Evolutionary conservation across 2,329 filamentous ascomycete species (phyloP), one percentile per base, ranked within the genome.

Genomic region (Lachnellula subtilissima): DNA sequence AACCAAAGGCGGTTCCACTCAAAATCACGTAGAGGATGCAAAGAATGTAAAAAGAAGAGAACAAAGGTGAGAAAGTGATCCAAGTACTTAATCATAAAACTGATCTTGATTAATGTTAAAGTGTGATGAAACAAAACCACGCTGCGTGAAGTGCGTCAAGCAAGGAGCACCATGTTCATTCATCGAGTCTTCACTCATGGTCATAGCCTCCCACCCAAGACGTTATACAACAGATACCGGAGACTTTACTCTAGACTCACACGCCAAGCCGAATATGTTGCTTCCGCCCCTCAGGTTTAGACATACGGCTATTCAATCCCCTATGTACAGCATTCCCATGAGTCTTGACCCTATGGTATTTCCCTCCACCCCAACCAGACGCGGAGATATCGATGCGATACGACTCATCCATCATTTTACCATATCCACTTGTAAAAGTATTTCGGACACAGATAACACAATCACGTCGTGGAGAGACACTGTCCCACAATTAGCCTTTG

Each of bases 1-100:
- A 28, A 8, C 7, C 28, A 28, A 28, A 53, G 52, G 48, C 52
- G 57, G 7, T 49, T 48, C 19, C 58, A 62, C 47, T 35, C 47
- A 11, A 62, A 61, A 45, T 47, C 60, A 1, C 53, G 60, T 17
- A 54, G 23, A 46, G 60, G 60, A 15, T 62, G 60, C 45, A 37
- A 9, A 32, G 55, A 60, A 25, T 62, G 58, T 46, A 60, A 60
- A 35, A 14, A 49, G 32, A 42, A 40, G n/a, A 57, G 58, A 43
- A 55, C 49, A 19, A 62, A 62, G 52, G 57, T 51, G 12, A 14
- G 17, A 19, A 15, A 9, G 22, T 23, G 12, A 17, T 22, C 22
- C 23, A 37, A 42, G 22, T 40, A 32, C 5, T 25, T 53, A 15
- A 19, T 53, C 3, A 7, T 9, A 28, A 12, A 17, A 48, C 32